Base-by-base conservation (phyloP, 108 stramenopile species). In the Cylindrotheca fusiformis region DNA sequence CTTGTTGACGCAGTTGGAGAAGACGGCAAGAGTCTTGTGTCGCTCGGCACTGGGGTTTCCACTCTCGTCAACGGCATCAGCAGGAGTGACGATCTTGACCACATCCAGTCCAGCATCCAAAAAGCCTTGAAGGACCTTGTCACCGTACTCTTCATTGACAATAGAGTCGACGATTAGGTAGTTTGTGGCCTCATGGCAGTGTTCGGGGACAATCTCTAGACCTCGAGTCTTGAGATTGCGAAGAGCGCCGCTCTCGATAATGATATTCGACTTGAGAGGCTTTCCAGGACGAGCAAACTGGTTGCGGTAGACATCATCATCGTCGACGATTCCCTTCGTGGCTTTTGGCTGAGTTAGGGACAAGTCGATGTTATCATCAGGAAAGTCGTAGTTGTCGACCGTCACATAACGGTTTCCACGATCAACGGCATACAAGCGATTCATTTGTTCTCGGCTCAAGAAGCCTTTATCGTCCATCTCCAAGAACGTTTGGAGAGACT, bases 121-220 rank as follows among this genome's bases (percentile, higher is more conserved):
- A 33, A 74, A 69, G 21, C 67, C 72, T 52, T 74, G 23, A 4
- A 74, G 54, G 24, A 74, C 72, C 32, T 32, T 14, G 14, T 72
- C 71, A 26, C 64, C 71, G 2, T 65, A 65, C 45, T 58, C 25
- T 19, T 41, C 30, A 53, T 74, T 36, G 51, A 74, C 72, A 23
- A 74, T 61, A 17, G 20, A 19, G 59, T 74, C 72, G 31, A 67
- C 68, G 31, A 74, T 32, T 8, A 74, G 51, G 60, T 74, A 74
- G 72, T 68, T 68, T 32, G 51, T 62, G 27, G 66, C 58, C 21
- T 60, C 66, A 32, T 69, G 72, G 1, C 62, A 69, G 57, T 31
- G 30, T 48, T 53, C 66, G 1, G 72, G 72, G 32, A 74, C 32
- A 23, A 53, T 30, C 24, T 62, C 60, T 22, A 19, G 49, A 17